Evolutionary conservation across 805 yeast genomes (phyloP), one percentile per base, ranked within the genome.

Genomic region (Metschnikowia proteae): DNA sequence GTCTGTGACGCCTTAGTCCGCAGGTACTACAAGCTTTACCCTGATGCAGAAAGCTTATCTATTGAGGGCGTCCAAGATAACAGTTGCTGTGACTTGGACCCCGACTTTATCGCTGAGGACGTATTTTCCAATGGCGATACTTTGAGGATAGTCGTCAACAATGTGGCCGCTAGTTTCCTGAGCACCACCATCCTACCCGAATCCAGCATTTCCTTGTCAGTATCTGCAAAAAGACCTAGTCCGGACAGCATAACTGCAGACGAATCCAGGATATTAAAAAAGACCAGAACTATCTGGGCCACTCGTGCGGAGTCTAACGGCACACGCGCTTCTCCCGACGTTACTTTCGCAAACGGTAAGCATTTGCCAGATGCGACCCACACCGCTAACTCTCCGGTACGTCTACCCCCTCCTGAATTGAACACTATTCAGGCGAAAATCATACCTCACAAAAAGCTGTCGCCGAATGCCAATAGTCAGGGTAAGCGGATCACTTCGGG

Each of bases 41-140:
- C 94, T 0, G 73, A 73, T 23, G 82, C 78, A 43, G 79, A 75
- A 5, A 75, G 76, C 0, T 62, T 86, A 17, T 71, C 72, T 5
- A 78, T 88, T 36, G 66, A 75, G n/a, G 77, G 79, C 44, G 65
- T 88, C 4, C 95, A 87, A 60, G 92, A 87, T 62, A 64, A 64
- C 37, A 77, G 80, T 50, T 76, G 76, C 48, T 86, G 91, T 56
- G 96, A 88, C 60, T 67, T 88, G 48, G 96, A 88, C 63, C 91
- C 91, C 0, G 96, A 86, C 51, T 87, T 82, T 54, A 51, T 64
- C 2, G 84, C 82, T 0, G 76, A 75, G 7, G 88, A 86, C 56
- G 83, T 86, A 5, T 86, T 88, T 58, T 43, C 28, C n/a, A 55
- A 66, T 11, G 71, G 71, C 4, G 74, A 68, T 41, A 48, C 63